Base-by-base conservation (phyloP, 345 rosid genomes). In the Citrus medica region DNA sequence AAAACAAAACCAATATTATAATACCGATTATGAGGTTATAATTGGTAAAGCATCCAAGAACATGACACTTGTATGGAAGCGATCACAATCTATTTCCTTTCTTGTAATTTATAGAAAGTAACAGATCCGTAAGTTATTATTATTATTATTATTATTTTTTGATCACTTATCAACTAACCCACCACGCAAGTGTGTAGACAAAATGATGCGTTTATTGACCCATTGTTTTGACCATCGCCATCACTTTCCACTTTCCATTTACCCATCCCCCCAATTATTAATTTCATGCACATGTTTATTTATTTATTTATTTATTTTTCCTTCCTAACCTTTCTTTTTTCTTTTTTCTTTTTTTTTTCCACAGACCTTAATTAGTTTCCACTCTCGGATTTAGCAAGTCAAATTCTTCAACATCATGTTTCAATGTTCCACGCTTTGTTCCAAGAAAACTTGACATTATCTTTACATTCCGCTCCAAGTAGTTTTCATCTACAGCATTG, bases 141-240 rank as follows among this genome's bases (percentile, higher is more conserved):
- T 0, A n/a, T n/a, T n/a, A n/a, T n/a, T n/a, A n/a, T n/a, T n/a
- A n/a, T n/a, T n/a, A n/a, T n/a, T 2, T 77, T 38, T 60, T 56
- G 6, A 33, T 32, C 9, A 58, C 40, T 0, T 0, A 9, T 28
- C 7, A 42, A 16, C 59, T 1, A 30, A 71, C 65, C 72, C 27
- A 19, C 9, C 30, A 9, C 8, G 4, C 9, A 22, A 51, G 69
- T 55, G 69, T 55, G 77, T 21, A 40, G n/a, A 74, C 71, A 74
- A 46, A 28, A 61, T 51, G 8, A 62, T 63, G 38, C 12, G 46
- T 24, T 48, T 10, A 13, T 28, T 73, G 74, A 32, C 61, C 71
- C 13, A 10, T 2, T 22, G n/a, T 60, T 77, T 61, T 77, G 78
- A 78, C 78, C 81, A 51, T 81, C 78, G 7, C 73, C 56, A 1